Evolutionary conservation across 1,284 basidiomycete species (phyloP).

Genomic region (Tetrapyrgos nigripes): DNA sequence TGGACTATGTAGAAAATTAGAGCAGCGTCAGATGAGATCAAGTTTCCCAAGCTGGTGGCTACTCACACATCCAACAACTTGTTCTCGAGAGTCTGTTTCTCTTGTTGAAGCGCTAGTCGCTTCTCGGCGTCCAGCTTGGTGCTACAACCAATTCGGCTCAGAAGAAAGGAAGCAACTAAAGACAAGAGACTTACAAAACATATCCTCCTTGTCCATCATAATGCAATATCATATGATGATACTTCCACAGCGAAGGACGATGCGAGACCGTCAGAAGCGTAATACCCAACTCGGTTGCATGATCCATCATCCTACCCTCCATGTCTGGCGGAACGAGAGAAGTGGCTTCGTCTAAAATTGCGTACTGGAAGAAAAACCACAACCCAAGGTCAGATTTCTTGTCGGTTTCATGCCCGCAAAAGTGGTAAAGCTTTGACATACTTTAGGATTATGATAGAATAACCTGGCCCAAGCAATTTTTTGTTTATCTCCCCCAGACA

Average conservation of each 20-base stretch:
- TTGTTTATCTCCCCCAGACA: conserved; percentile 89
- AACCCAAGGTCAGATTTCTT: not conserved
- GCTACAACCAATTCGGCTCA: conserved; percentile 46
- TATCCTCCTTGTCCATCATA: conserved; percentile 87
- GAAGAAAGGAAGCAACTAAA: conserved; percentile 2
- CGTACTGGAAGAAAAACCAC: conserved; percentile 66
- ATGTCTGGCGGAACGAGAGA: conserved; percentile 93
- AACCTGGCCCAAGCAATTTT: conserved; percentile 97
- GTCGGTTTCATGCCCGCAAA: not conserved
- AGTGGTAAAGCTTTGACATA: conserved; percentile 33
- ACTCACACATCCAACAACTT: conserved; percentile 83
- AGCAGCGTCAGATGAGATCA: not conserved
- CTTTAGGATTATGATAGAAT: conserved; percentile 96
- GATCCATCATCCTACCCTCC: conserved; percentile 96
- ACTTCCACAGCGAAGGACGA: conserved; percentile 93
- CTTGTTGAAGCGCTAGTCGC: conserved; percentile 90
- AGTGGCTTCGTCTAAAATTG: conserved; percentile 96
- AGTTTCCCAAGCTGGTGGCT: too few species aligned
- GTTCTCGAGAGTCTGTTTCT: conserved; percentile 86
- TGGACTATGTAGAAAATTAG: conserved; percentile 58
- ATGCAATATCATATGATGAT: conserved; percentile 92
- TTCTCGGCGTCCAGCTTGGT: conserved; percentile 93
- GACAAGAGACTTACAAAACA: conserved; percentile 69
- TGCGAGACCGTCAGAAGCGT: conserved; percentile 93
- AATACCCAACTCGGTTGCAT: conserved; percentile 87